Evolutionary conservation across 805 yeast genomes (phyloP).

Genomic region (Nakazawaea peltata): DNA sequence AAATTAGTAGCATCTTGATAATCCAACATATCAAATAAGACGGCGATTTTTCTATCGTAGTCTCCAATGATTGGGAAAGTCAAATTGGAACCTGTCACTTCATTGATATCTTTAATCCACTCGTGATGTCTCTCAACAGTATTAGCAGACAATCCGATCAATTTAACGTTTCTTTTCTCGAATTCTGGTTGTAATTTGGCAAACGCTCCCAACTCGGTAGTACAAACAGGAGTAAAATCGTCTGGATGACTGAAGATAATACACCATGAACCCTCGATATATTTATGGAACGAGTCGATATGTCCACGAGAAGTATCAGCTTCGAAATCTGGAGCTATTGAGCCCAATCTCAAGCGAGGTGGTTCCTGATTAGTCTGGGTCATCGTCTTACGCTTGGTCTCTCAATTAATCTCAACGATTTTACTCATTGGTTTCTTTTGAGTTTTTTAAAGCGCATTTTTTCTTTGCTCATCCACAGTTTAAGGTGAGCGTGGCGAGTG

Average conservation of each 20-base stretch:
- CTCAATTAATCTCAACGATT: no score
- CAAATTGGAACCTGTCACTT: slow-evolving; percentile 49
- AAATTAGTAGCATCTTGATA: slow-evolving; percentile 61
- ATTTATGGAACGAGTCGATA: slow-evolving; percentile 46
- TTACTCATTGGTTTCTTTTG: no score
- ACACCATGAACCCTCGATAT: slow-evolving; percentile 53
- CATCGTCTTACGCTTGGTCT: no score
- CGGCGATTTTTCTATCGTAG: slow-evolving; percentile 50
- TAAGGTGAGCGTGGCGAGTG: no score
- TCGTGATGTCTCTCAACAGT: slow-evolving; percentile 50
- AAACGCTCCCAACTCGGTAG: slow-evolving; percentile 73
- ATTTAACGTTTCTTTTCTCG: slow-evolving; percentile 52
- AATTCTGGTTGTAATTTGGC: slow-evolving; percentile 67
- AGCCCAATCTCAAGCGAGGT: slow-evolving; percentile 39
- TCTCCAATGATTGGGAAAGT: slow-evolving; percentile 67
- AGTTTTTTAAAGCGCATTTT: no score
- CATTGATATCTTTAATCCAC: slow-evolving; percentile 71
- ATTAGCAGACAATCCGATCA: slow-evolving; percentile 65
- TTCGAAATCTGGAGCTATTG: slow-evolving; percentile 62
- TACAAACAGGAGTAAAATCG: slow-evolving; percentile 74
- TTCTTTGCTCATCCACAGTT: no score
- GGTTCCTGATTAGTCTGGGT: no score
- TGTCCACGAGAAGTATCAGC: slow-evolving; percentile 58
- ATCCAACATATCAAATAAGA: slow-evolving; percentile 62
- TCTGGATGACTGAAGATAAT: slow-evolving; percentile 71